phyloP scores from a whole-genome alignment of 2,329 filamentous ascomycete genomes.

The Hirsutella rhossiliensis region DNA sequence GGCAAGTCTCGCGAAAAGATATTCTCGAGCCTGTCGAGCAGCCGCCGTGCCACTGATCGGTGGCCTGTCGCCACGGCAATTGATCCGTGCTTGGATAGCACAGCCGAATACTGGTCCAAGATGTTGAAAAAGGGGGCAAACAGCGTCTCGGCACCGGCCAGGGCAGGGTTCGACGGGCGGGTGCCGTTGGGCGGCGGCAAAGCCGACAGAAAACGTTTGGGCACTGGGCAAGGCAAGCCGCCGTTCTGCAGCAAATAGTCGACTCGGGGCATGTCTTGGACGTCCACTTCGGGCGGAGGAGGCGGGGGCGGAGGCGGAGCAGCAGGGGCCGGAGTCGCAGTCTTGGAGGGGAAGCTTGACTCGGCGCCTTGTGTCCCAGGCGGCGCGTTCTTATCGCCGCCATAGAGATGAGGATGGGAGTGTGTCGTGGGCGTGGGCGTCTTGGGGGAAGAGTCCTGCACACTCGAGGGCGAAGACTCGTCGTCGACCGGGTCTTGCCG shows the following conservation, averaged over 20 bases:
- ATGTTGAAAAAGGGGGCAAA: constrained; percentile 76
- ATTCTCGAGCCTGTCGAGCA: constrained; percentile 83
- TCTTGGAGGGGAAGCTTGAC: constrained; percentile 17
- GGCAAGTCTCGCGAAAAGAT: constrained; percentile 92
- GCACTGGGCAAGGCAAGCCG: constrained; percentile 59
- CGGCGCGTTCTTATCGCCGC: constrained; percentile 24
- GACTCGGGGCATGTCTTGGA: constrained; percentile 65
- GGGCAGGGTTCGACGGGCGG: constrained; percentile 49
- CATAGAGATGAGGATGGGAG: constrained; percentile 32
- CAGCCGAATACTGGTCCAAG: constrained; percentile 73
- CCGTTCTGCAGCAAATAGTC: constrained; percentile 90
- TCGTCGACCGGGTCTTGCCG: constrained; percentile 28
- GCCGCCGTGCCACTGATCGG: constrained; percentile 77
- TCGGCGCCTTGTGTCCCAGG: constrained; percentile 20
- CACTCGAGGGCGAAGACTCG: constrained; percentile 33
- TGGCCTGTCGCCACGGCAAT: constrained; percentile 93
- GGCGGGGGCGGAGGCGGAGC: constrained; percentile 39
- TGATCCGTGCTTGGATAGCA: constrained; percentile 75
- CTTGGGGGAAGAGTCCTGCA: constrained; percentile 45
- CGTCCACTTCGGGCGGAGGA: constrained; percentile 62
- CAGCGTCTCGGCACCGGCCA: constrained; percentile 56
- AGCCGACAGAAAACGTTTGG: constrained; percentile 60
- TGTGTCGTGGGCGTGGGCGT: constrained; percentile 45
- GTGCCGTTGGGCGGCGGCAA: constrained; percentile 44
- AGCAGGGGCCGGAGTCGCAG: constrained; percentile 25